Base-by-base conservation (phyloP, 192 early-diverging fungal genomes). In the Coemansia sp. region DNA sequence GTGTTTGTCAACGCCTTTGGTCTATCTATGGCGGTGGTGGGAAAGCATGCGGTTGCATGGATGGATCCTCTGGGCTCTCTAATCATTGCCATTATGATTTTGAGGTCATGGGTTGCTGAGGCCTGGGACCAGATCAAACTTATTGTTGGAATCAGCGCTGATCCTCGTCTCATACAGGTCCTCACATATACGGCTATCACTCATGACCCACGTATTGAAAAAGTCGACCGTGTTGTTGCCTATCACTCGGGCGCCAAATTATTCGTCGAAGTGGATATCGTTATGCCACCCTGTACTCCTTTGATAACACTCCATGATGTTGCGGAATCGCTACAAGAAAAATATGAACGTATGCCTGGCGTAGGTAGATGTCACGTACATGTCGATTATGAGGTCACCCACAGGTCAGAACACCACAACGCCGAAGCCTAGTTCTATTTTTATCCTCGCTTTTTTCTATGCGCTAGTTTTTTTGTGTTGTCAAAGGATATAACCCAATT, bases 261-360 rank as follows among this genome's bases (percentile, higher is more conserved):
- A 60, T 95, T 93, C 88, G 95, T 96, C 16, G 97, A 99, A 65
- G 93, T 99, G 8, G 96, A 99, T 82, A 95, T 99, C 70, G 95
- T 99, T 18, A 88, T 98, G 80, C 90, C 93, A 31, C 90, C 92
- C 1, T 87, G 88, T 18, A 97, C 95, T 64, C 85, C 90, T 40
- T 77, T 99, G 66, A 67, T 84, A 13, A 89, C 90, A 41, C 84
- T 92, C n/a, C 97, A 99, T 72, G 97, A 98, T 71, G 93, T 99
- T 64, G 94, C 93, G 15, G 95, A 97, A 73, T 82, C 86, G 69
- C 85, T 98, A 55, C 95, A 99, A 78, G 88, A 90, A 58, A 95
- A 95, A 79, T 79, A 97, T 27, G 97, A 98, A 74, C 84, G 79
- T 7, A 71, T 99, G 43, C 88, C 90, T 4, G 88, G 91, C 38